A percentile compares a stretch with the other conserved stretches of the same genome.
Conservation (phyloP, 2,329 filamentous ascomycete species). For the Paraphoma chrysanthemicola region DNA sequence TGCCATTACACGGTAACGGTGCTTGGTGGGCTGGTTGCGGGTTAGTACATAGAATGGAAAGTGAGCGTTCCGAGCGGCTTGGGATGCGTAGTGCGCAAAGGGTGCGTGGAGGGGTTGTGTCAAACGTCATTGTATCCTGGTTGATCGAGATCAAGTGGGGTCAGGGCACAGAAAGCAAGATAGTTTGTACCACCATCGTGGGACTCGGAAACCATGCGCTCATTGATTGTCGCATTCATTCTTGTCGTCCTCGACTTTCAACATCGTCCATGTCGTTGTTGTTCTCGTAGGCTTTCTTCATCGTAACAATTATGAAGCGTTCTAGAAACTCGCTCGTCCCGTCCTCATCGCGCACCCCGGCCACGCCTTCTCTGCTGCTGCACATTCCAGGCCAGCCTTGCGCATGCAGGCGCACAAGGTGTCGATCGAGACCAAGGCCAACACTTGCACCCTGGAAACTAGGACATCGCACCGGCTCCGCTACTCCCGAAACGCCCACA, state of each 20-base stretch:
- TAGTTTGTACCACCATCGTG: neutral
- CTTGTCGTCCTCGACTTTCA: too few relatives aligned
- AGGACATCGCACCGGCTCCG: neutral
- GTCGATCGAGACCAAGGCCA: constrained; percentile 2
- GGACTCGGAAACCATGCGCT: neutral
- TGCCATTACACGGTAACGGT: neutral
- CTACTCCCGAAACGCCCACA: neutral
- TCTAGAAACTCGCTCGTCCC: too few relatives aligned
- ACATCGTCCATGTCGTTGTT: too few relatives aligned
- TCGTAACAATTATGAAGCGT: too few relatives aligned
- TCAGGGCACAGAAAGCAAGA: neutral
- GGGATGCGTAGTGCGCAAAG: neutral
- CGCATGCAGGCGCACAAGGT: neutral
- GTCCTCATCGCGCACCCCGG: constrained; percentile 1
- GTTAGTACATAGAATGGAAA: neutral
- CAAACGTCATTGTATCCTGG: neutral
- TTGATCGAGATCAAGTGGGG: neutral
- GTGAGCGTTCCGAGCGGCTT: neutral
- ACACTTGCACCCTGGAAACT: neutral
- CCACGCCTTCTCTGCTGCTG: neutral
- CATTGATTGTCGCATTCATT: neutral
- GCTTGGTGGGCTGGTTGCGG: neutral
- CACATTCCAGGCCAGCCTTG: neutral
- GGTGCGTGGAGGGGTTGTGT: neutral
- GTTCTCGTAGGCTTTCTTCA: too few relatives aligned